phyloP scores from a whole-genome alignment of 1,284 basidiomycete genomes.

The Cerrena zonata region DNA sequence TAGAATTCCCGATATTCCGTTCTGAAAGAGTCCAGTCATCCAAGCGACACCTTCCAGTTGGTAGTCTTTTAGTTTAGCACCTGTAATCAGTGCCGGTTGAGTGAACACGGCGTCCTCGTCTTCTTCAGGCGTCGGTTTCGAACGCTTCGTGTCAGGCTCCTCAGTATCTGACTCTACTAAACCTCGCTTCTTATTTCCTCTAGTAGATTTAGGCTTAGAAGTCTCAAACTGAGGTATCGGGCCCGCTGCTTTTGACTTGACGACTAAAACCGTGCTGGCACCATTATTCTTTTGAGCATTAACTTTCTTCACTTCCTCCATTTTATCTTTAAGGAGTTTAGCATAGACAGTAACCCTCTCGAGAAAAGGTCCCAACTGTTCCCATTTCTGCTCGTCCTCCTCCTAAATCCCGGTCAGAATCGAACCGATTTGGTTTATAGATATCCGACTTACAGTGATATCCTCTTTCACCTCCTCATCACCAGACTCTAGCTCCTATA shows the following conservation, averaged over 20 bases:
- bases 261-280: slow-evolving; percentile 7
- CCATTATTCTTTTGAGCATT: background rate
- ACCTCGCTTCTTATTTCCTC: slow-evolving; percentile 14
- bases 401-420: slow-evolving; percentile 17
- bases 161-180: slow-evolving; percentile 17
- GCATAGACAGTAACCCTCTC: slow-evolving; percentile 62
- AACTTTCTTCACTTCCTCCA: slow-evolving; percentile 43
- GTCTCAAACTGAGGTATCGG: slow-evolving; percentile 4
- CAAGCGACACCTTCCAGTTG: slow-evolving; percentile 94
- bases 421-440: background rate
- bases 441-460: slow-evolving; percentile 7
- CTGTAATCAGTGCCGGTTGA: slow-evolving; percentile 80
- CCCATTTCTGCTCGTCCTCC: slow-evolving; percentile 44
- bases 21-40: slow-evolving; percentile 91
- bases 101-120: slow-evolving; percentile 26
- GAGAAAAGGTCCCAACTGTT: slow-evolving; percentile 52
- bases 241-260: background rate
- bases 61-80: slow-evolving; percentile 81
- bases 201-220: slow-evolving; percentile 14
- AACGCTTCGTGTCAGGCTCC: slow-evolving; percentile 23
- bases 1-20: slow-evolving; percentile 90
- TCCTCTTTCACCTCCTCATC: slow-evolving; percentile 13
- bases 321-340: slow-evolving; percentile 51
- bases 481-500: background rate
- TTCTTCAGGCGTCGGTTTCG: slow-evolving; percentile 16